Base-by-base conservation (phyloP, 2,329 filamentous ascomycete species). In the Paradendryphiella salina region DNA sequence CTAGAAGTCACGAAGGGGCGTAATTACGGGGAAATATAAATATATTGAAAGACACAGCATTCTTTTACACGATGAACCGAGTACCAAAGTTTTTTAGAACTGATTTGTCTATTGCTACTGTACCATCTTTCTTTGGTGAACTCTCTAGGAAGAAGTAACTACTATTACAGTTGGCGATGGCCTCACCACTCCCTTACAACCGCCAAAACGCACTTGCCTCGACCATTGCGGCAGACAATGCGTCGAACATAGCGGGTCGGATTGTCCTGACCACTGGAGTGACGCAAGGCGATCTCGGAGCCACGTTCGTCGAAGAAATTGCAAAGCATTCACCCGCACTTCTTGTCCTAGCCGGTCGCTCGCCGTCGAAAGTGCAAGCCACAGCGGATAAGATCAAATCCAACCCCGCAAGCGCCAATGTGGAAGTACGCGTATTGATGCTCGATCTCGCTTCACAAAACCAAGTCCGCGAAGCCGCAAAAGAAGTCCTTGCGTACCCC, bases 181-280 rank as follows among this genome's bases (percentile, higher is more conserved):
- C 49, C 10, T 59, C 58, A 20, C 50, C 52, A 10, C 49, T 61
- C 9, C 55, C 63, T 0, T 70, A 66, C 51, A 60, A 62, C 38
- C 50, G 57, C 23, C 49, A 60, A 32, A 62, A 59, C 8, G 58
- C 60, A 17, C 57, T 58, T 15, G 64, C 65, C n/a, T 60, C 59
- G 7, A 52, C 35, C 32, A 65, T 80, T 34, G 77, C 79, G 15
- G 60, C 70, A 9, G 73, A 72, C 21, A 61, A 70, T 1, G 77
- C 79, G 0, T 54, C 63, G 2, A 61, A 75, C 20, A 74, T 82
- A 46, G 77, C 79, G 42, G 74, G 80, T 20, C 76, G 68, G 49
- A 56, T 60, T 11, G 41, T 80, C 39, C 64, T 79, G 4, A 73
- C 75, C 20, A 70, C 68, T 1, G 66, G 66, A 21, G 62, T 69